Evolutionary conservation across 2,329 filamentous ascomycete species (phyloP).

Genomic region (Cladosporium sp.): DNA sequence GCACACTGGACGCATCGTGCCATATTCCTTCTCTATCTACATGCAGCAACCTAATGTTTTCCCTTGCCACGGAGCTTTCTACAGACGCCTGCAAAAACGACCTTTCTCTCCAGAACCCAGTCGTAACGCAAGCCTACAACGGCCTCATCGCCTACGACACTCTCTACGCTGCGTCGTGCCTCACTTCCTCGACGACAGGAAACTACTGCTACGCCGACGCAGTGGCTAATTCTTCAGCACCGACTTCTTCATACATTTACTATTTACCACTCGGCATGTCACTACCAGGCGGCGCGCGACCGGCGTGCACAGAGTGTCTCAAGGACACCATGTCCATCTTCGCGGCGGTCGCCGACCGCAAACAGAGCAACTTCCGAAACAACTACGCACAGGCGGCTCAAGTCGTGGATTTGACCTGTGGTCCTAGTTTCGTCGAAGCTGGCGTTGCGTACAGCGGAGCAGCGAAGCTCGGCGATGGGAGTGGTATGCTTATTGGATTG

Average conservation of each 20-base stretch:
- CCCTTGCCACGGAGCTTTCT: conserved; percentile 64
- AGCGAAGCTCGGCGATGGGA: neutral
- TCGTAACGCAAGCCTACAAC: conserved; percentile 72
- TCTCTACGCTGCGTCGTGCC: conserved; percentile 78
- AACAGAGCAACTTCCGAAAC: conserved; percentile 56
- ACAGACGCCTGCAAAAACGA: conserved; percentile 58
- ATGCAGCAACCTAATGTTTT: conserved; percentile 67
- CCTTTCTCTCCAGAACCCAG: conserved; percentile 64
- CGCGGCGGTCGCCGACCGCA: conserved; percentile 66
- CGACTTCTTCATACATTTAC: conserved; percentile 79
- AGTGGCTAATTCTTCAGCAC: conserved; percentile 71
- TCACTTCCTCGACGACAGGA: conserved; percentile 62
- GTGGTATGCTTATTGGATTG: neutral
- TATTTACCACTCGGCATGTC: conserved; percentile 77
- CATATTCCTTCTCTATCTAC: conserved; percentile 59
- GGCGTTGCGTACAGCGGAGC: conserved; percentile 7
- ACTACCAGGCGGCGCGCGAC: conserved; percentile 67
- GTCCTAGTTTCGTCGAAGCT: conserved; percentile 50
- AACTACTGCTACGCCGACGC: conserved; percentile 79
- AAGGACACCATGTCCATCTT: conserved; percentile 81
- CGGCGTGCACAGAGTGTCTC: conserved; percentile 75
- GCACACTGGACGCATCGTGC: conserved; percentile 67
- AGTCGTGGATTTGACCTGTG: conserved; percentile 69
- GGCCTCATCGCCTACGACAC: conserved; percentile 76
- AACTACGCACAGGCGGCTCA: conserved; percentile 73